Evolutionary conservation across 768 basidiomycete genomes (phyloP).

Genomic region (Cyclocybe cylindracea): DNA sequence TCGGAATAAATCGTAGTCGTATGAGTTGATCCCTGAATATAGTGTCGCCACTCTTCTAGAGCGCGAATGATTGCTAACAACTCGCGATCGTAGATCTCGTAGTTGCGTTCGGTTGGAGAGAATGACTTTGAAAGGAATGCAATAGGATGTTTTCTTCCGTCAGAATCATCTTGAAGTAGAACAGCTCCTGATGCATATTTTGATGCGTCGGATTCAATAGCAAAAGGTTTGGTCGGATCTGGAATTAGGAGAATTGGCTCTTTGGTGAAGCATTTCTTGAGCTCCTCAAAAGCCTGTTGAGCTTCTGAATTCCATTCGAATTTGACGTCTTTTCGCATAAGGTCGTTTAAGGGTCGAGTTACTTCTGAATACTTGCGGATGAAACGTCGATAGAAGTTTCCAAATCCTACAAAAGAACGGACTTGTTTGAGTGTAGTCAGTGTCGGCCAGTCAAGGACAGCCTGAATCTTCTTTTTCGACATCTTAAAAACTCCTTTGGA

Average conservation of each 20-base stretch:
- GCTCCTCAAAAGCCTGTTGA: constrained; percentile 23
- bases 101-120: constrained; percentile 39
- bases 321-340: constrained; percentile 24
- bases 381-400: constrained; percentile 37
- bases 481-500: constrained; percentile 18
- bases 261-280: constrained; percentile 26
- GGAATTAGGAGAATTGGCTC: constrained; percentile 26
- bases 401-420: constrained; percentile 43
- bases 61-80: constrained; percentile 44
- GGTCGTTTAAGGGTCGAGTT: constrained; percentile 23
- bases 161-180: constrained; percentile 26
- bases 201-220: constrained; percentile 30
- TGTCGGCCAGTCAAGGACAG: no score
- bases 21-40: constrained; percentile 19
- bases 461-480: no score
- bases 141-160: constrained; percentile 33
- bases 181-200: constrained; percentile 33
- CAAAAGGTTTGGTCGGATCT: constrained; percentile 17
- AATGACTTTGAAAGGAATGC: constrained; percentile 36
- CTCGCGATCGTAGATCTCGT: constrained; percentile 48
- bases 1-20: constrained; percentile 18
- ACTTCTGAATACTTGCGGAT: constrained; percentile 30
- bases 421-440: no score
- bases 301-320: constrained; percentile 26
- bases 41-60: constrained; percentile 27